Evolutionary conservation across 176 grass and related monocot genomes (phyloP).

Genomic region (Avena eriantha): DNA sequence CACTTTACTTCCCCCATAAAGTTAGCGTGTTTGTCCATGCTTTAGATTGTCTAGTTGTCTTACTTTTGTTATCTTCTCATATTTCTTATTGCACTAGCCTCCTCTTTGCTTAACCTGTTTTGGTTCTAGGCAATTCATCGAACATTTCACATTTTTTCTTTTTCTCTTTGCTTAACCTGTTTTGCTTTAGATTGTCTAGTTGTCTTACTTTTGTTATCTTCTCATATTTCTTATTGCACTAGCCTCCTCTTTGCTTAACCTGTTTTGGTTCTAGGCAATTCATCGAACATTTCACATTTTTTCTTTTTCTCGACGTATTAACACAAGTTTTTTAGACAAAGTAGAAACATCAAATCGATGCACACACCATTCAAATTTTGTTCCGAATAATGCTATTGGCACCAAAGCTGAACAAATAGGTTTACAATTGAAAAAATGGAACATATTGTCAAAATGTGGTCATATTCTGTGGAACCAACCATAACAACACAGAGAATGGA

Average conservation of each 20-base stretch:
- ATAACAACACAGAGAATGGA: background rate
- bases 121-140: background rate
- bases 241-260: background rate
- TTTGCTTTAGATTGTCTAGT: background rate
- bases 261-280: background rate
- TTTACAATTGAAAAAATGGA: background rate
- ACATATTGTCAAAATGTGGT: background rate
- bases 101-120: background rate
- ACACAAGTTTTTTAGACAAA: background rate
- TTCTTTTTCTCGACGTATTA: background rate
- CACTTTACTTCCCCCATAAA: background rate
- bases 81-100: background rate
- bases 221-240: background rate
- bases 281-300: background rate
- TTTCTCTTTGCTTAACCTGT: too few species aligned
- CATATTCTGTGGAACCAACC: background rate
- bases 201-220: background rate
- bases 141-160: background rate
- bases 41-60: background rate
- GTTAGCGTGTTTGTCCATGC: background rate
- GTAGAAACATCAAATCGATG: background rate
- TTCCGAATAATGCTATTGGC: background rate
- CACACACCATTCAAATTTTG: slow-evolving; percentile 3
- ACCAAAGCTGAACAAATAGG: background rate
- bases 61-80: slow-evolving; percentile 1